Conservation (phyloP, 768 basidiomycete species). For the Hypholoma fasciculare region DNA sequence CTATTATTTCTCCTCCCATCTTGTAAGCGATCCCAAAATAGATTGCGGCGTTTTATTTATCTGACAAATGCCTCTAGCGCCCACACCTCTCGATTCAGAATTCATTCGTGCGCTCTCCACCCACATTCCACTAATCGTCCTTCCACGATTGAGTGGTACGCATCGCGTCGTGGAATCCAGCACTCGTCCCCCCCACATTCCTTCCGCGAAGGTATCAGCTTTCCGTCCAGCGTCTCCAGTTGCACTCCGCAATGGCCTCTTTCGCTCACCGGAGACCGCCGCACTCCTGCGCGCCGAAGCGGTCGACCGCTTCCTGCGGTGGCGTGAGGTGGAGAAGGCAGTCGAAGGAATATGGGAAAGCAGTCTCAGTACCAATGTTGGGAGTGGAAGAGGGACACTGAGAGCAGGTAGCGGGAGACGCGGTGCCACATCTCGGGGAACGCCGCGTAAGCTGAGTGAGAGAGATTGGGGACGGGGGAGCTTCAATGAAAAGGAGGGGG, state of each 20-base stretch:
- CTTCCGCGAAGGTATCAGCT: constrained; percentile 43
- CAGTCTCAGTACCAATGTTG: neutral
- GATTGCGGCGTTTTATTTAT: constrained; percentile 9
- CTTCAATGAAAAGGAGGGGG: neutral
- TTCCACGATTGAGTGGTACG: constrained; percentile 41
- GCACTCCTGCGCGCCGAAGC: constrained; percentile 60
- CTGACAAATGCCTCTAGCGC: constrained; percentile 23
- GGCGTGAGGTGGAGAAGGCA: constrained; percentile 68
- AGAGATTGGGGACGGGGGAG: constrained; percentile 16
- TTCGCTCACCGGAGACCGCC: constrained; percentile 64
- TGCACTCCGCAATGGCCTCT: constrained; percentile 58
- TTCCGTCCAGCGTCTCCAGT: constrained; percentile 54
- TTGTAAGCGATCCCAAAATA: constrained; percentile 32
- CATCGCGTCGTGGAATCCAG: constrained; percentile 2
- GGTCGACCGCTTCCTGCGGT: constrained; percentile 66
- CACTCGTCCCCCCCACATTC: constrained; percentile 13
- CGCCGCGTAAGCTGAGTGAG: neutral
- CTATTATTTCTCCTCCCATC: constrained; percentile 53
- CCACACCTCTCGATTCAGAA: constrained; percentile 39
- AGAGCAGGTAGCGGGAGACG: neutral
- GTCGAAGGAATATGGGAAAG: constrained; percentile 38
- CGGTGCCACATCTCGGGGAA: neutral
- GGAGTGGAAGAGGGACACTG: neutral
- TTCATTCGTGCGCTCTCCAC: constrained; percentile 50
- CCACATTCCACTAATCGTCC: constrained; percentile 58